These are phyloP conservation scores for Blastobotrys raffinosifermentans DNA, from an alignment of 1,139 yeast genomes.

Conservation along the genomic window DNA sequence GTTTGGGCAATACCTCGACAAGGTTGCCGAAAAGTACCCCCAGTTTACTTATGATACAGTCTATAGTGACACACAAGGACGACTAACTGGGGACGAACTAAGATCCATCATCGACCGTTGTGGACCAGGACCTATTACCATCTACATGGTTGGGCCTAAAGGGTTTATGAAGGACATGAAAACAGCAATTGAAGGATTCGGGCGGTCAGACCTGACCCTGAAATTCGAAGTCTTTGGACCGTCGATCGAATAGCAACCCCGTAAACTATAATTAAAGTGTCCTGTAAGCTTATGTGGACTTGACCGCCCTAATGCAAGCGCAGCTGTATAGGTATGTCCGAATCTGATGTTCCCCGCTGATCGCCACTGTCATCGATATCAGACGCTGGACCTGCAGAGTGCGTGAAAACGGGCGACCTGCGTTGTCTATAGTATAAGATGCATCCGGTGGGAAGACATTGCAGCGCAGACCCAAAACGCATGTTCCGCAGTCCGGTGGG, in stretches of 20 bases:
- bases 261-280: too few relatives aligned
- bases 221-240: conserved; percentile 16
- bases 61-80: conserved; percentile 14
- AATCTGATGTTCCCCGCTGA: too few relatives aligned
- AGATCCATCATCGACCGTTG: conserved; percentile 8
- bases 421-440: too few relatives aligned
- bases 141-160: conserved; percentile 23
- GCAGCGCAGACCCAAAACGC: too few relatives aligned
- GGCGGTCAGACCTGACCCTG: conserved; percentile 6
- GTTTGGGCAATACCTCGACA: conserved; percentile 16
- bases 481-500: too few relatives aligned
- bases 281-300: too few relatives aligned
- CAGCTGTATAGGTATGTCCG: too few relatives aligned
- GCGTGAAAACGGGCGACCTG: too few relatives aligned
- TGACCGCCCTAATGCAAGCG: too few relatives aligned
- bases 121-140: conserved; percentile 13
- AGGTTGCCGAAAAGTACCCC: conserved; percentile 13
- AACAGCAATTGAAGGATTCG: conserved; percentile 8
- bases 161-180: conserved; percentile 18
- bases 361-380: too few relatives aligned
- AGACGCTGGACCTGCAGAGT: too few relatives aligned
- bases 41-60: conserved; percentile 18
- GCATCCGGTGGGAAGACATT: too few relatives aligned
- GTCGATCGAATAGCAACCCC: conserved; percentile 10
- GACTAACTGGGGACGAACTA: conserved; percentile 18